Percentiles rank a stretch among this genome's conserved stretches.
Conservation (phyloP, 306 rosid species). For the Malus asiatica region DNA sequence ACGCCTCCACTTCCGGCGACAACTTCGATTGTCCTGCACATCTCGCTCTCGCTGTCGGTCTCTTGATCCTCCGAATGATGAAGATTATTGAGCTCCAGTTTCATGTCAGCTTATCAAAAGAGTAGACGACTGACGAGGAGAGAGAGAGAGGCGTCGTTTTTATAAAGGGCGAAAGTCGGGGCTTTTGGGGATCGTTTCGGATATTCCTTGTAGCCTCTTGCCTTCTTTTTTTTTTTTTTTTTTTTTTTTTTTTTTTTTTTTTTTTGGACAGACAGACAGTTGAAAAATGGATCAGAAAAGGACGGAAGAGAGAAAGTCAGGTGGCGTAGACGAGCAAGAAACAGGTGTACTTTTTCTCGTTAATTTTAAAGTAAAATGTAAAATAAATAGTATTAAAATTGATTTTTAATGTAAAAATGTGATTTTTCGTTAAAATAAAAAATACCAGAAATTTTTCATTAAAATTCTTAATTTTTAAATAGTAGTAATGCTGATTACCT, state of each 20-base stretch:
- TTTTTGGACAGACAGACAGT: neutral
- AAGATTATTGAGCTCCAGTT: slow-evolving; percentile 28
- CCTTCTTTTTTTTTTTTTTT: neutral
- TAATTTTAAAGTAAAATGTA: no score
- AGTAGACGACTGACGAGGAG: neutral
- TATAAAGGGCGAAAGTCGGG: neutral
- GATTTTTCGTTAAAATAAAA: no score
- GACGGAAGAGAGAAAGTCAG: neutral
- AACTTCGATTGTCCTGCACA: slow-evolving; percentile 44
- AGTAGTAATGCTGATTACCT: no score
- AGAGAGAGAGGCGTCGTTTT: neutral
- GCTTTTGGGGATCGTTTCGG: slow-evolving; percentile 30
- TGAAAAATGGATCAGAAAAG: neutral
- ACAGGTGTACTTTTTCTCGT: no score
- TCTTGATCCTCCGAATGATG: slow-evolving; percentile 1
- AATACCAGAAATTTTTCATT: fast-evolving
- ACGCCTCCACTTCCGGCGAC: neutral
- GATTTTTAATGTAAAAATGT: no score
- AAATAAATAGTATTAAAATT: no score
- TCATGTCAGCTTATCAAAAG: slow-evolving; percentile 35
- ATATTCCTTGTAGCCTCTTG: slow-evolving; percentile 26
- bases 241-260: neutral
- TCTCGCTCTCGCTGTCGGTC: slow-evolving; percentile 8
- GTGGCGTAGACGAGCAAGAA: neutral
- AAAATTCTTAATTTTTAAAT: no score